Base-by-base conservation (phyloP, 169 alveolate species). In the Eimeria sp. region DNA sequence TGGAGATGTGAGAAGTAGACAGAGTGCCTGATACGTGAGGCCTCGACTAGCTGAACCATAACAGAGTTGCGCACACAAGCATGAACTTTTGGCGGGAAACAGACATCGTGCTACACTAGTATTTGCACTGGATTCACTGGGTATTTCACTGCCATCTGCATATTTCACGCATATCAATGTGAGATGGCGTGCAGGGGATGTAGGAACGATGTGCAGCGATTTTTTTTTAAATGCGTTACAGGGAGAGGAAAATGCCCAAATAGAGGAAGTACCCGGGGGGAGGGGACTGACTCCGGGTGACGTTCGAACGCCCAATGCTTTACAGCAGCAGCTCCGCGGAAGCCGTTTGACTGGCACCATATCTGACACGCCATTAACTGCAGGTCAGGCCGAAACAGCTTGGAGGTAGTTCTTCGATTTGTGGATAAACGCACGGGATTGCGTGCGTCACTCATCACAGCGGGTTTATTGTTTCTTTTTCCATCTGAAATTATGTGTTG, bases 311-410 rank as follows among this genome's bases (percentile, higher is more conserved):
- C 93, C 93, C 7, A 87, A 87, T 25, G 82, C 82, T 58, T 34
- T 87, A 57, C 93, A 87, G 65, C 93, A 87, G 93, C 93, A 87
- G 13, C 93, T 87, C 67, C 78, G 93, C 30, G 82, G 93, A n/a
- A 87, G 82, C 57, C 93, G 93, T 20, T 87, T 87, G 93, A 87
- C 93, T 58, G 93, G 93, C 82, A 63, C 93, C 54, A 87, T 87
- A 61, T 87, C 93, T 27, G 93, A 87, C 61, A 87, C 93, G 25
- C 93, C 93, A 43, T 65, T 87, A 22, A 63, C 70, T 63, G 93
- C 93, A 87, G 93, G 93, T 87, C 63, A 58, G 93, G 47, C 57
- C 16, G 30, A 34, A 40, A 5, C 54, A 54, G 5, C 83, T 34
- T 73, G 83, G 14, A 9, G 18, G 83, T 73, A 5, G 30, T 3